Base-by-base conservation (phyloP, 352 stramenopile genomes). In the Phytophthora hybrid region DNA sequence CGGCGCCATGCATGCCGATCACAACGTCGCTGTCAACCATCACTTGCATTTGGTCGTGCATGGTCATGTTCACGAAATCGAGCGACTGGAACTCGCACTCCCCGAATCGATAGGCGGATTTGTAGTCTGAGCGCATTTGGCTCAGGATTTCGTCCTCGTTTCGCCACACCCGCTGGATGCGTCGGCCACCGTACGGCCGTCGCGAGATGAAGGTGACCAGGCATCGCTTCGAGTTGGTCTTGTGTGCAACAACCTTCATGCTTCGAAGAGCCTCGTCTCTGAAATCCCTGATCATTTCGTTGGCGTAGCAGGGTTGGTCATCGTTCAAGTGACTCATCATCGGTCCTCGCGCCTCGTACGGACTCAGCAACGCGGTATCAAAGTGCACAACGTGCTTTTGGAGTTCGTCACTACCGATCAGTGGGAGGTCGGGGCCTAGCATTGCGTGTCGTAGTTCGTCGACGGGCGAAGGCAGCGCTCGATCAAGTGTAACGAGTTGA, bases 1-100 rank as follows among this genome's bases (percentile, higher is more conserved):
- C 85, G 3, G 85, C 85, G 51, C 85, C 85, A 56, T 93, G 85
- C 85, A 93, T 91, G 1, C 83, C 79, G 49, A 91, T 89, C 2
- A 93, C 81, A 2, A 93, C 68, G 60, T 90, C 83, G 59, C 83
- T 91, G 5, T 82, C 65, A 6, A 84, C 47, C 61, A 89, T 80
- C 21, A 80, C 39, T 16, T 63, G 52, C 75, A 93, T 93, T 63
- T 93, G 83, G 57, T 49, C 41, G 41, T 5, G 41, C 18, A 49
- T 21, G 41, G 41, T 88, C 70, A 13, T 51, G n/a, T 77, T 66
- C 9, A 84, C 83, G 59, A 90, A 91, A 41, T 93, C 85, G 41
- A 90, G 32, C 6, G 73, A 77, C 59, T 85, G 66, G 56, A 89
- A 80, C 29, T 73, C 62, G 69, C 52, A 76, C 65, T 59, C 49